Conservation (phyloP, 352 stramenopile species). For the Nothophytophthora sp. region DNA sequence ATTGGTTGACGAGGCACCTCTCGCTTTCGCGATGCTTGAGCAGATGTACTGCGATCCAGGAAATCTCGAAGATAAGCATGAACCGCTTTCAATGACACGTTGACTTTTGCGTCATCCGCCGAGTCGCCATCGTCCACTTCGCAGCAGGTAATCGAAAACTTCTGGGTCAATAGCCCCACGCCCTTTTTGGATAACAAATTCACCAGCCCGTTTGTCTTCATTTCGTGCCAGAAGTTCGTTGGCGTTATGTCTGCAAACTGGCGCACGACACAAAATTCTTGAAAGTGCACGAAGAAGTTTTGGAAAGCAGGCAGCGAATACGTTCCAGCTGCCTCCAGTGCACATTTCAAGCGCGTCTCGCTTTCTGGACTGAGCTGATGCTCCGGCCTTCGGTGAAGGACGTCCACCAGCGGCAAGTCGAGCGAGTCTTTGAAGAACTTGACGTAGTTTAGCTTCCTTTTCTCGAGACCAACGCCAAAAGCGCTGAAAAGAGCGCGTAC, state of each 20-base stretch:
- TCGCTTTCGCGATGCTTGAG: not conserved
- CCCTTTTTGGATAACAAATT: slow-evolving; percentile 43
- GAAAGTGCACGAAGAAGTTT: slow-evolving; percentile 30
- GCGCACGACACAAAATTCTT: slow-evolving; percentile 59
- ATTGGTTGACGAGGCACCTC: not conserved
- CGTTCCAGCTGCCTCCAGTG: slow-evolving; percentile 28
- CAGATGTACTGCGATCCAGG: not conserved
- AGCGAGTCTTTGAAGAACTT: slow-evolving; percentile 18
- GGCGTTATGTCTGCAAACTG: slow-evolving; percentile 34
- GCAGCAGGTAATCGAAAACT: slow-evolving; percentile 26
- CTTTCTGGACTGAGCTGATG: slow-evolving; percentile 23
- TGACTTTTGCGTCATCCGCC: not conserved
- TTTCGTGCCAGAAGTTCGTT: slow-evolving; percentile 45
- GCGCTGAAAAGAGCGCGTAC: slow-evolving; percentile 23
- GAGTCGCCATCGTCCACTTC: slow-evolving; percentile 4
- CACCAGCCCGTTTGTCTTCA: slow-evolving; percentile 43
- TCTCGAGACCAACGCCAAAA: slow-evolving; percentile 18
- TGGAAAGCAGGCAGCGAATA: slow-evolving; percentile 36
- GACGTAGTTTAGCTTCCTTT: slow-evolving; percentile 24
- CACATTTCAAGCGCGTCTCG: slow-evolving; percentile 28
- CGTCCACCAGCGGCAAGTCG: not conserved
- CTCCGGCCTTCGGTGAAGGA: not conserved
- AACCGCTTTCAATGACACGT: slow-evolving; percentile 35
- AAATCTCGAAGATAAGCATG: slow-evolving; percentile 25
- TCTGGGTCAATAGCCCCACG: slow-evolving; percentile 39